Percentiles rank a stretch among this genome's conserved stretches.
Conservation (phyloP, 2,329 filamentous ascomycete species). For the Claviceps arundinis region DNA sequence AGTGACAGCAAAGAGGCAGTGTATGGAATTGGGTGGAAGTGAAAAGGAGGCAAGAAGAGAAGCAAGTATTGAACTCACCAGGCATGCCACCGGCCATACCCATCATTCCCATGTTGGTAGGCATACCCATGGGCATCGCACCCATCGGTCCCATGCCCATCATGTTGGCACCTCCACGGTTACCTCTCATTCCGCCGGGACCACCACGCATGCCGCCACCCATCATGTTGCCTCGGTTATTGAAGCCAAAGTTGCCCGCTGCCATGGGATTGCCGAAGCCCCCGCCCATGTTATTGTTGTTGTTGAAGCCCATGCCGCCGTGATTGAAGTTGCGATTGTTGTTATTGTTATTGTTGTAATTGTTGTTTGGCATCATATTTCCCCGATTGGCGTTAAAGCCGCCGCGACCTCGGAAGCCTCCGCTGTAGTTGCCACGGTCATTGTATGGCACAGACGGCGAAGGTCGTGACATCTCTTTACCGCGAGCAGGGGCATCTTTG, state of each 20-base stretch:
- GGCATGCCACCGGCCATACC: conserved; percentile 29
- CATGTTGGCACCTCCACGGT: conserved; percentile 39
- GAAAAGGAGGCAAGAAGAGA: too few species aligned
- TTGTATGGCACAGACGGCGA: conserved; percentile 36
- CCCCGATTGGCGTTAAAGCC: conserved; percentile 29
- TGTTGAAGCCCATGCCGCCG: conserved; percentile 33
- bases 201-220: conserved; percentile 34
- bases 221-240: conserved; percentile 23
- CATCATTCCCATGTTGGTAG: conserved; percentile 44
- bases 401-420: conserved; percentile 40
- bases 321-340: conserved; percentile 29
- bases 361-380: conserved; percentile 29
- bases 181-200: conserved; percentile 34
- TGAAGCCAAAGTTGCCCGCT: conserved; percentile 38
- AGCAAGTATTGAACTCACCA: conserved; percentile 14
- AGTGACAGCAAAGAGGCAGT: too few species aligned
- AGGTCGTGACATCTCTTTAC: conserved; percentile 49
- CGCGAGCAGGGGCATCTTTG: conserved; percentile 60
- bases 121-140: conserved; percentile 42
- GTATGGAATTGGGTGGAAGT: too few species aligned
- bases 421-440: conserved; percentile 30
- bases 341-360: conserved; percentile 22
- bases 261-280: conserved; percentile 37
- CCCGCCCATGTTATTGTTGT: conserved; percentile 27
- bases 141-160: conserved; percentile 35